These are phyloP conservation scores for Bipolaris bicolor DNA, from an alignment of 2,329 filamentous ascomycete species.

Conservation along the genomic window DNA sequence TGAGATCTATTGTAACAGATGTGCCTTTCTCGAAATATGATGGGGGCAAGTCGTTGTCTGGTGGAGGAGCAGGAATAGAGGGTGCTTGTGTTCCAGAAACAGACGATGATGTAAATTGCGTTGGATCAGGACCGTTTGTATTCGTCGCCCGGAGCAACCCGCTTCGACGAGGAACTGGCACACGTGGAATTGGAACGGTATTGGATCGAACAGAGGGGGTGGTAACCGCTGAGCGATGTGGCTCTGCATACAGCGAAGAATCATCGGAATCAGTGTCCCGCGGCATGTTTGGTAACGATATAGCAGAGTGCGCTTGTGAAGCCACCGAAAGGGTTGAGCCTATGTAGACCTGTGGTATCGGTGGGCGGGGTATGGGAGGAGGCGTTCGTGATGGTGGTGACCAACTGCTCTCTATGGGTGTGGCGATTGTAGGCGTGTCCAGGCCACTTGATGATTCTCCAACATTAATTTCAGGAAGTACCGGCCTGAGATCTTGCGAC, in stretches of 20 bases:
- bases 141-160: not conserved
- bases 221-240: not conserved
- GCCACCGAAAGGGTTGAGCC: not conserved
- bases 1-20: constrained; percentile 18
- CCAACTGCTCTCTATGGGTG: not conserved
- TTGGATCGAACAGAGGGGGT: not conserved
- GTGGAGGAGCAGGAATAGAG: not conserved
- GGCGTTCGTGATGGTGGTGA: not conserved
- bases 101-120: not conserved
- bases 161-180: not conserved
- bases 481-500: constrained; percentile 10
- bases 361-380: not conserved
- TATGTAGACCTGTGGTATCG: not conserved
- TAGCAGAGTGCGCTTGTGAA: not conserved
- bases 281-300: not conserved
- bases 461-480: constrained; percentile 1
- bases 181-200: not conserved
- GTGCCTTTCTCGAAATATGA: constrained; percentile 15
- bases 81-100: not conserved
- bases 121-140: not conserved
- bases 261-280: not conserved
- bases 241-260: not conserved
- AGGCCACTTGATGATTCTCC: constrained; percentile 4
- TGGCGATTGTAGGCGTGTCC: constrained; percentile 1
- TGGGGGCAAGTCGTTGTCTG: not conserved